A percentile compares a stretch with the other conserved stretches of the same genome.
Evolutionary conservation across 345 rosid genomes (phyloP).

Genomic region (Citrus medica): DNA sequence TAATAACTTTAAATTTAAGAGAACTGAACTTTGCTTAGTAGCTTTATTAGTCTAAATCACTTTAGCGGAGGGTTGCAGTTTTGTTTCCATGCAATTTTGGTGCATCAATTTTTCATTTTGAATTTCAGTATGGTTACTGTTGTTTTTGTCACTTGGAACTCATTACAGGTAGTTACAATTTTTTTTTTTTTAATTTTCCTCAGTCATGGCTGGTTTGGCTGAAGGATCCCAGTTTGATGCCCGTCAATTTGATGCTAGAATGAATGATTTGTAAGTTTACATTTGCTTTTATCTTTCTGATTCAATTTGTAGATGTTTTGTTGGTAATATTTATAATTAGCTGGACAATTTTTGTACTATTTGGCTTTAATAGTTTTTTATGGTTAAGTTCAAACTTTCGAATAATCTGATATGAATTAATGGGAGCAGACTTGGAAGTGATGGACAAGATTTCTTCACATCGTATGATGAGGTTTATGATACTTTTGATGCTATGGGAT

Average conservation of each 20-base stretch:
- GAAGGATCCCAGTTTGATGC: constrained; percentile 51
- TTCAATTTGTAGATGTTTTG: neutral
- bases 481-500: constrained; percentile 41
- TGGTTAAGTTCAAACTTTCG: neutral
- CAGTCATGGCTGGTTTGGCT: constrained; percentile 41
- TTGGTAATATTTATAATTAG: neutral
- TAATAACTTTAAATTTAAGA: neutral
- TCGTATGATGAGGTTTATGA: constrained; percentile 42
- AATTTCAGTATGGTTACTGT: neutral
- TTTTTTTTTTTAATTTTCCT: constrained; percentile 2
- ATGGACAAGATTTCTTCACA: constrained; percentile 39
- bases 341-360: neutral
- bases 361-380: neutral
- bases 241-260: constrained; percentile 42
- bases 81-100: neutral
- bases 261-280: constrained; percentile 42
- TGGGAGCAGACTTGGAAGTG: constrained; percentile 28
- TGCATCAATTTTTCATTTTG: neutral
- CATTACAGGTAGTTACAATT: neutral
- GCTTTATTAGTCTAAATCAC: neutral
- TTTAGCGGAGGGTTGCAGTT: neutral
- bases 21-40: neutral
- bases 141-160: neutral
- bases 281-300: neutral
- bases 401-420: constrained; percentile 1